phyloP scores from a whole-genome alignment of 192 early-diverging fungal genomes.

The Thamnidium elegans region DNA sequence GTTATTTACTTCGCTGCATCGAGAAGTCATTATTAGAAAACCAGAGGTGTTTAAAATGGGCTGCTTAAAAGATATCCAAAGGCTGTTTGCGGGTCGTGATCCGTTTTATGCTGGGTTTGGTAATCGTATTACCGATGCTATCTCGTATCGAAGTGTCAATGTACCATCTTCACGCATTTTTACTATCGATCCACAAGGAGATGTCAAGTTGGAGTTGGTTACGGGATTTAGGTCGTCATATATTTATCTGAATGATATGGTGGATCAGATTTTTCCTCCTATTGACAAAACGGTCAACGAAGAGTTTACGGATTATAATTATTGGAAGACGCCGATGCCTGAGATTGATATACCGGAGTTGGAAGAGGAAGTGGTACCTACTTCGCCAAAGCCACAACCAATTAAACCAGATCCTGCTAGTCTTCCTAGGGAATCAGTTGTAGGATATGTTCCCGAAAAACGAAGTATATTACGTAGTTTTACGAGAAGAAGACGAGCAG shows the following conservation, averaged over 20 bases:
- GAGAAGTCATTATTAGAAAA: conserved; percentile 91
- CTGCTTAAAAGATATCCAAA: conserved; percentile 86
- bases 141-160: conserved; percentile 92
- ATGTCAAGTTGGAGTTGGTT: conserved; percentile 88
- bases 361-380: conserved; percentile 9
- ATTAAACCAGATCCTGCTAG: conserved; percentile 26
- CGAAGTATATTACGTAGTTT: conserved; percentile 28
- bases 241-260: conserved; percentile 85
- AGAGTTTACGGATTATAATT: conserved; percentile 84
- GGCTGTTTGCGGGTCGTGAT: conserved; percentile 75
- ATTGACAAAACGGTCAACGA: conserved; percentile 56
- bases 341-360: conserved; percentile 45
- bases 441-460: conserved; percentile 6
- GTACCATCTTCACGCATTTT: conserved; percentile 93
- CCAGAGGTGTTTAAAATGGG: conserved; percentile 98
- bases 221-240: conserved; percentile 84
- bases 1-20: conserved; percentile 87
- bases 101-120: conserved; percentile 98
- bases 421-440: conserved; percentile 16
- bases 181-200: conserved; percentile 90
- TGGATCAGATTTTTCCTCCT: conserved; percentile 92
- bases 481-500: not conserved
- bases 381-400: conserved; percentile 26
- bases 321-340: conserved; percentile 64
- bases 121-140: conserved; percentile 90